phyloP scores from a whole-genome alignment of 805 yeast species.

The Saccharomyces jurei region DNA sequence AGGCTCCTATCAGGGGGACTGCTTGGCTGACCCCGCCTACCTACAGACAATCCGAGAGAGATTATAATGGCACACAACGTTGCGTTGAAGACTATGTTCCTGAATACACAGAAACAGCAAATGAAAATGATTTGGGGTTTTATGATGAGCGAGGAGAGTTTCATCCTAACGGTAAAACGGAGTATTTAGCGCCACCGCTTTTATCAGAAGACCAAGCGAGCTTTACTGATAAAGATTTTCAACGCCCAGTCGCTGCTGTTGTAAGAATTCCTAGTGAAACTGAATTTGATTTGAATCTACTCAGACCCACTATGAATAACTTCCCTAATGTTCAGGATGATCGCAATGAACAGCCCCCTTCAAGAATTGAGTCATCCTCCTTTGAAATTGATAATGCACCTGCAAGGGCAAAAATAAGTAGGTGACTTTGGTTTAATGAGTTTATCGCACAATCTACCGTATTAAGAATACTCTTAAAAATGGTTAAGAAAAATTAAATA shows the following conservation, averaged over 20 bases:
- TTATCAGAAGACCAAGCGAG: constrained; percentile 36
- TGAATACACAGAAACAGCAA: constrained; percentile 55
- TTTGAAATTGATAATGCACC: not conserved
- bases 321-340: not conserved
- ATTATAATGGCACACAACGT: constrained; percentile 31
- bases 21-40: constrained; percentile 49
- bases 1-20: constrained; percentile 54
- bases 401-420: not conserved
- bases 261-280: constrained; percentile 6
- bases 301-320: not conserved
- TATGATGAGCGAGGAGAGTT: constrained; percentile 58
- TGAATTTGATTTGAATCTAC: not conserved
- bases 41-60: constrained; percentile 54
- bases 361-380: not conserved
- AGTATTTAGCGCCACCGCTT: constrained; percentile 15
- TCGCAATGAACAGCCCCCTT: not conserved
- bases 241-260: constrained; percentile 16
- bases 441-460: not conserved
- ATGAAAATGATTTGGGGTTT: constrained; percentile 69
- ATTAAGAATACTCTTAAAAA: not conserved
- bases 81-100: constrained; percentile 50
- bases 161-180: constrained; percentile 29
- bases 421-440: not conserved
- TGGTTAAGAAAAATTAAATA: not conserved
- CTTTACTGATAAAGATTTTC: constrained; percentile 36